Base-by-base conservation (phyloP, 805 yeast species). In the Barnettozyma botsteinii region DNA sequence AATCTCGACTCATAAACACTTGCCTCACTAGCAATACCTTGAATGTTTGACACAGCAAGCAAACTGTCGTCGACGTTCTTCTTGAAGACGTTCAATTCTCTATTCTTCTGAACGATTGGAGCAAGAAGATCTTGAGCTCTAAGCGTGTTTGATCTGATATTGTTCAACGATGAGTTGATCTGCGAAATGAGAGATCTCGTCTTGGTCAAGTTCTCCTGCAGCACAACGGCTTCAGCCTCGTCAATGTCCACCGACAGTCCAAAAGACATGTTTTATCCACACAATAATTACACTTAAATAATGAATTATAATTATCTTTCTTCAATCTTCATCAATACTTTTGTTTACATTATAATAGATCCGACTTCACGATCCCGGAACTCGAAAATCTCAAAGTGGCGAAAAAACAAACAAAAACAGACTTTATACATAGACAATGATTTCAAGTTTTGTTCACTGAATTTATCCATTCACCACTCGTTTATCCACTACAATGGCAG, bases 141-240 rank as follows among this genome's bases (percentile, higher is more conserved):
- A 19, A 66, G 55, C 7, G 88, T 71, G 38, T 71, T 72, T 23
- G 58, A 59, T 7, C 79, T 68, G 39, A 88, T 72, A 35, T 64
- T 66, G 23, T 59, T 65, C 31, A 86, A 65, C 3, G 86, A 77
- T 21, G 62, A 61, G 10, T 75, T 66, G 40, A 88, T 79, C 32
- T 72, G 61, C 2, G 60, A 54, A 9, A 87, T 73, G 30, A 86
- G 61, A 15, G 66, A 68, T 29, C 73, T 72, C 4, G 86, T 75
- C 39, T 77, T 72, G 35, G 69, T 60, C 25, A 89, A 67, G 39
- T 83, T 80, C 53, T 84, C 93, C 38, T 85, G 83, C 24, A 88
- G 70, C 5, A 88, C 88, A 2, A 86, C 80, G 25, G 86, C 79
- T 50, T 87, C 96, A 3, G 89, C 88, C 56, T 82, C 91, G 52